A percentile compares a stretch with the other conserved stretches of the same genome.
Conservation (phyloP, 805 yeast species). For the Maudiozyma serrabonitensis region DNA sequence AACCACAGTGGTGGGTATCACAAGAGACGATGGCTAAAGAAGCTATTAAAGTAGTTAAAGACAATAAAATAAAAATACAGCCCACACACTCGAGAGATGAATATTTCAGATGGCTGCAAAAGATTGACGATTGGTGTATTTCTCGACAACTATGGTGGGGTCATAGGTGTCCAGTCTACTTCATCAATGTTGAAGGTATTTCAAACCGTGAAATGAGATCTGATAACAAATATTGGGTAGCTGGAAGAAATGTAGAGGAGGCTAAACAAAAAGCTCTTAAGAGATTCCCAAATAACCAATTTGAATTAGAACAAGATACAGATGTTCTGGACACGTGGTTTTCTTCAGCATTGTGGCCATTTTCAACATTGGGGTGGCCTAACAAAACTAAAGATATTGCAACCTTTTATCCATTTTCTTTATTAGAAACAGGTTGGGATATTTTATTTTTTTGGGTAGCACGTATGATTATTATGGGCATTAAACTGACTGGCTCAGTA, state of each 20-base stretch:
- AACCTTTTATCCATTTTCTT: constrained; percentile 74
- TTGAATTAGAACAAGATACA: constrained; percentile 82
- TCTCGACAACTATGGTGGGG: constrained; percentile 95
- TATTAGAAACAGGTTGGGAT: constrained; percentile 98
- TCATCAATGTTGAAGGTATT: constrained; percentile 64
- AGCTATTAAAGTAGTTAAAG: constrained; percentile 74
- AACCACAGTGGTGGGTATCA: constrained; percentile 98
- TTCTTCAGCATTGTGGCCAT: constrained; percentile 96
- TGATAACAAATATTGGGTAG: constrained; percentile 74
- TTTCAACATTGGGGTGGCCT: constrained; percentile 96
- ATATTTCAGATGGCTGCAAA: constrained; percentile 87
- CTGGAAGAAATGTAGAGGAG: constrained; percentile 74
- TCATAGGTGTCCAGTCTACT: constrained; percentile 93
- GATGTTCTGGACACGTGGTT: constrained; percentile 99
- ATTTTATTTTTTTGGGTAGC: constrained; percentile 97
- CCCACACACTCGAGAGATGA: constrained; percentile 86
- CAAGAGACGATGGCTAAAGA: constrained; percentile 79
- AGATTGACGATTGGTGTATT: constrained; percentile 98
- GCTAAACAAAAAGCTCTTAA: constrained; percentile 69
- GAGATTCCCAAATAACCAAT: constrained; percentile 58
- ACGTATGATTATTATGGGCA: constrained; percentile 84
- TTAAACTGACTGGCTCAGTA: constrained; percentile 76
- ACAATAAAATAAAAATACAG: constrained; percentile 65
- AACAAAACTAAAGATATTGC: constrained; percentile 58
- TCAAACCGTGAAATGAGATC: constrained; percentile 35